phyloP scores from a whole-genome alignment of 345 rosid genomes.

The Gossypium rotundifolium region DNA sequence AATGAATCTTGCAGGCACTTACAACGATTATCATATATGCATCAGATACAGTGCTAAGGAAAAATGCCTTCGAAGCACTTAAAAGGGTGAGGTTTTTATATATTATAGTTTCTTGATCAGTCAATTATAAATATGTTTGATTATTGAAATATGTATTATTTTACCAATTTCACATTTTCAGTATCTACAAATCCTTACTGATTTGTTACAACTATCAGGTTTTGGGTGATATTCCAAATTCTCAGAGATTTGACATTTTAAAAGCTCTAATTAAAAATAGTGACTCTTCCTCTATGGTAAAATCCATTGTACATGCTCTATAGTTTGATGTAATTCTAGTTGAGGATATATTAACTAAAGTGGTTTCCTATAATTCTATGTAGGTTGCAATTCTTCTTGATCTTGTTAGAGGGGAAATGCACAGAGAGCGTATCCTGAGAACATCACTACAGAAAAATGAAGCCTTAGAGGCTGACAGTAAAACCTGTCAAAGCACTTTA shows the following conservation, averaged over 20 bases:
- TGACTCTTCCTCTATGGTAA: slow-evolving; percentile 83
- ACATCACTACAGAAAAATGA: slow-evolving; percentile 12
- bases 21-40: slow-evolving; percentile 46
- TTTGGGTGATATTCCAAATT: slow-evolving; percentile 63
- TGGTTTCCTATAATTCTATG: slow-evolving; percentile 15
- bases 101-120: slow-evolving; percentile 3
- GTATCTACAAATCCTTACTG: not conserved
- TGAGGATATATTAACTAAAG: slow-evolving; percentile 7
- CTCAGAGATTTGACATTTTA: slow-evolving; percentile 53
- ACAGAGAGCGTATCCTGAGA: slow-evolving; percentile 29
- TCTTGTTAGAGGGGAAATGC: slow-evolving; percentile 52
- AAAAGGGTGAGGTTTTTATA: slow-evolving; percentile 47
- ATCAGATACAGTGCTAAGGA: slow-evolving; percentile 50
- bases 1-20: slow-evolving; percentile 45
- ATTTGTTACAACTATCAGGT: slow-evolving; percentile 40
- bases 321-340: not conserved
- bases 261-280: slow-evolving; percentile 52
- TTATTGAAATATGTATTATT: not conserved
- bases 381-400: slow-evolving; percentile 81
- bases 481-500: slow-evolving; percentile 18
- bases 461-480: slow-evolving; percentile 18
- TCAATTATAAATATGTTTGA: not conserved
- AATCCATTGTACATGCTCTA: slow-evolving; percentile 12
- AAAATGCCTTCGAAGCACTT: slow-evolving; percentile 61
- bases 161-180: not conserved